These are phyloP conservation scores for Cercophora sp. DNA, from an alignment of 495 filamentous ascomycete species.

Conservation along the genomic window DNA sequence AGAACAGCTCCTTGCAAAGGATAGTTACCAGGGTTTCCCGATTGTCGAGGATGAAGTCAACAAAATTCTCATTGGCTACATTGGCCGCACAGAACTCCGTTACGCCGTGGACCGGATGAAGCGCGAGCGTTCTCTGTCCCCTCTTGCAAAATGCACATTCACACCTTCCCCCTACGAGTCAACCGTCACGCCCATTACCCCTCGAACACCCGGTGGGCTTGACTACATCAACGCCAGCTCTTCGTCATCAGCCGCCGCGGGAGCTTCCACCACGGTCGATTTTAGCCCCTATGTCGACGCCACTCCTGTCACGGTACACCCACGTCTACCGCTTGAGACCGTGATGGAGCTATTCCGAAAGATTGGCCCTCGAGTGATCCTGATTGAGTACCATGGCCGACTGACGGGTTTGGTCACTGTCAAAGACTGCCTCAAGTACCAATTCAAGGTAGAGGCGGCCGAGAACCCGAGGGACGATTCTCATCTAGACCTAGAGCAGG, in stretches of 20 bases:
- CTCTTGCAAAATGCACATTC: constrained; percentile 70
- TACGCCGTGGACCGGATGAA: constrained; percentile 89
- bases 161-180: constrained; percentile 45
- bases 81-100: constrained; percentile 87
- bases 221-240: constrained; percentile 38
- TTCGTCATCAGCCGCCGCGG: constrained; percentile 49
- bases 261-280: constrained; percentile 62
- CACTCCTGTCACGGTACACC: constrained; percentile 87
- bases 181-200: constrained; percentile 50
- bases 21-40: constrained; percentile 92
- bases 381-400: constrained; percentile 84
- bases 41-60: constrained; percentile 72
- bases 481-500: constrained; percentile 48
- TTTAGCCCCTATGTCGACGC: constrained; percentile 86
- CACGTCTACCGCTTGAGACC: constrained; percentile 86
- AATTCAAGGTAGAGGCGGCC: constrained; percentile 91
- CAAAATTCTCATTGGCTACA: constrained; percentile 81
- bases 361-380: constrained; percentile 89
- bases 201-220: constrained; percentile 40
- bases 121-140: constrained; percentile 65
- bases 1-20: constrained; percentile 69
- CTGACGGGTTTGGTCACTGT: constrained; percentile 86
- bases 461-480: constrained; percentile 61
- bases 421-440: constrained; percentile 96
- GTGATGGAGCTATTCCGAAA: constrained; percentile 99